Evolutionary conservation across 345 rosid species (phyloP).

Genomic region (Hibiscus syriacus): DNA sequence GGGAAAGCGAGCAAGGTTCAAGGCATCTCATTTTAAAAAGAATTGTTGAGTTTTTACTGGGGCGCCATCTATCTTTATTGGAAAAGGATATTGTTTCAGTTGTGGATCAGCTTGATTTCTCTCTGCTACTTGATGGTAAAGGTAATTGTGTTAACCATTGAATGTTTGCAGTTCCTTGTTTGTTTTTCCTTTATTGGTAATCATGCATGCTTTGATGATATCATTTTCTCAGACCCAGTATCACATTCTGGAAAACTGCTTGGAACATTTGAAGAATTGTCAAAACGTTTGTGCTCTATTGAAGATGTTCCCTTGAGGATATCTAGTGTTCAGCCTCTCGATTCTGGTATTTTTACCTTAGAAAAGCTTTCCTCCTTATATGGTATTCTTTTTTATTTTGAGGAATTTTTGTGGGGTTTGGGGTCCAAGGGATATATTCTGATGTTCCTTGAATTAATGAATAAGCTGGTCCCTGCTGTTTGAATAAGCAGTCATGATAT

Average conservation of each 20-base stretch:
- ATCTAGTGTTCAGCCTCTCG: conserved; percentile 77
- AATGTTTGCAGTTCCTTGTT: conserved; percentile 2
- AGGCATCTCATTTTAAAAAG: conserved; percentile 75
- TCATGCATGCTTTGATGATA: conserved; percentile 1
- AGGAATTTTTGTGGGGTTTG: neutral
- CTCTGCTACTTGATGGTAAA: conserved; percentile 54
- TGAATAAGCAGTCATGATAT: conserved; percentile 7
- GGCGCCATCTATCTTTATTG: conserved; percentile 57
- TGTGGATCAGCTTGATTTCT: conserved; percentile 90
- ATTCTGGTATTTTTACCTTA: conserved; percentile 54
- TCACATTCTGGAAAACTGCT: conserved; percentile 53
- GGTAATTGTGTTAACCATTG: conserved; percentile 32
- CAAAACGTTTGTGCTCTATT: conserved; percentile 56
- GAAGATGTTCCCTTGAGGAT: conserved; percentile 77
- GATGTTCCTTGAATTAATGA: neutral
- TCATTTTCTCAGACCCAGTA: conserved; percentile 50
- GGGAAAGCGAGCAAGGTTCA: conserved; percentile 68
- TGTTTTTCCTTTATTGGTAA: neutral
- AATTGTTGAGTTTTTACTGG: conserved; percentile 54
- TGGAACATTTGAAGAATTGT: conserved; percentile 62
- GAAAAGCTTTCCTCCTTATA: neutral
- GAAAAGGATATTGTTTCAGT: conserved; percentile 45
- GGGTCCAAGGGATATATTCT: neutral
- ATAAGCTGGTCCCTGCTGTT: neutral
- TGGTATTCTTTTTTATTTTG: neutral